Evolutionary conservation across 192 early-diverging fungal genomes (phyloP).

Genomic region (Backusella tarrabulga): DNA sequence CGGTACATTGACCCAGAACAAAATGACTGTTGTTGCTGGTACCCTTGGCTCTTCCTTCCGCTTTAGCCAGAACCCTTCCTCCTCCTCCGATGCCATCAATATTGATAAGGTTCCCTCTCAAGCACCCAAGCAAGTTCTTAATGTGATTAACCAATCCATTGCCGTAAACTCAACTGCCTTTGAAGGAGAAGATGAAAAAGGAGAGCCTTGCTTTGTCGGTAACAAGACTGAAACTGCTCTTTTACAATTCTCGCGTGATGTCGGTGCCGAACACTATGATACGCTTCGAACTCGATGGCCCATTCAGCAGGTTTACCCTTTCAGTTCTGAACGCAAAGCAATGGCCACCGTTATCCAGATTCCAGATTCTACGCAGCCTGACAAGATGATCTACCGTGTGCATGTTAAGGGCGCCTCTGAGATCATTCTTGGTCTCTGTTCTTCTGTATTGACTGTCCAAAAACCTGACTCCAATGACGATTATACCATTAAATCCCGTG

Average conservation of each 20-base stretch:
- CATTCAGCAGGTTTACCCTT: conserved; percentile 80
- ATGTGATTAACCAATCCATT: conserved; percentile 68
- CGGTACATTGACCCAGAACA: conserved; percentile 97
- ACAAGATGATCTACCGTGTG: conserved; percentile 55
- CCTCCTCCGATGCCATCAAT: conserved; percentile 39
- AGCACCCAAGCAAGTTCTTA: conserved; percentile 40
- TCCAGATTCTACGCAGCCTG: conserved; percentile 41
- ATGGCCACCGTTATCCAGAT: conserved; percentile 85
- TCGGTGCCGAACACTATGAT: conserved; percentile 62
- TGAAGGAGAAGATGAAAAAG: conserved; percentile 54
- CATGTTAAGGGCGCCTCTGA: conserved; percentile 96
- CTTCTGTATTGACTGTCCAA: conserved; percentile 47
- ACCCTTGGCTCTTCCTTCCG: conserved; percentile 73
- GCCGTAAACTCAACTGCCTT: conserved; percentile 84
- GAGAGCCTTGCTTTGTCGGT: conserved; percentile 67
- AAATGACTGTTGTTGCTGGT: conserved; percentile 95
- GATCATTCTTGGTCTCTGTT: conserved; percentile 69
- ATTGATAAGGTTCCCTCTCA: conserved; percentile 40
- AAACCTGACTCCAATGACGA: conserved; percentile 27
- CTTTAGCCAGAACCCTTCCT: conserved; percentile 39
- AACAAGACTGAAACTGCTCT: conserved; percentile 96
- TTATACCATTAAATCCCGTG: conserved; percentile 24
- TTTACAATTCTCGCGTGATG: conserved; percentile 71
- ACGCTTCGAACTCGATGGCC: conserved; percentile 59
- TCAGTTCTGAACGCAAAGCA: conserved; percentile 89